Evolutionary conservation across 306 rosid species (phyloP).

Genomic region (Rosa lucieae): DNA sequence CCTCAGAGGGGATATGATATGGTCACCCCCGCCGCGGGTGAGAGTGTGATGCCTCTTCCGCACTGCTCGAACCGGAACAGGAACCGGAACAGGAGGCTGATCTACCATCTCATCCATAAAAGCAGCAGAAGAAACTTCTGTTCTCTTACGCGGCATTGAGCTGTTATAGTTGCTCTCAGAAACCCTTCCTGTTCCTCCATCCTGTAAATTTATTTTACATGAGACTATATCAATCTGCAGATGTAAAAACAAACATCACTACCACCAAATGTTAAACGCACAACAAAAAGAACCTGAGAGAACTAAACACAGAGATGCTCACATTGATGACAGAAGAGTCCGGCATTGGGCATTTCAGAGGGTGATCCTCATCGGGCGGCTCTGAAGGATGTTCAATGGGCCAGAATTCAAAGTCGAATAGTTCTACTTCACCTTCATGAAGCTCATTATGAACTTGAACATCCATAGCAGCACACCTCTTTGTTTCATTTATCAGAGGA

Average conservation of each 20-base stretch:
- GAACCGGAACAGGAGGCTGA: constrained; percentile 33
- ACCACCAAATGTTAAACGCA: constrained; percentile 6
- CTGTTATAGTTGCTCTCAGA: constrained; percentile 39
- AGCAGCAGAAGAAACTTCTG: constrained; percentile 37
- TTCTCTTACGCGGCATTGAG: constrained; percentile 46
- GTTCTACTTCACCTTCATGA: constrained; percentile 37
- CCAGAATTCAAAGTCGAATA: constrained; percentile 57
- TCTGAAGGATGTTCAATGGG: constrained; percentile 93
- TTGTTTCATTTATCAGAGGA: constrained; percentile 36
- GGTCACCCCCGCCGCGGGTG: constrained; percentile 54
- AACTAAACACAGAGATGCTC: constrained; percentile 22
- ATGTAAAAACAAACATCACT: constrained; percentile 15
- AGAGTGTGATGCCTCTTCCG: constrained; percentile 88
- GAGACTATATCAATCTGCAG: constrained; percentile 28
- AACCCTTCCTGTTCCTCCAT: constrained; percentile 56
- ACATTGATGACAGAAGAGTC: constrained; percentile 74
- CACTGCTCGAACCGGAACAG: constrained; percentile 57
- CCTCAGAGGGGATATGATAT: constrained; percentile 52
- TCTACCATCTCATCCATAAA: constrained; percentile 23
- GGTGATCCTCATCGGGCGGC: constrained; percentile 91
- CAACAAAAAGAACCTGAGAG: not conserved
- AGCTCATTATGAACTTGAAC: constrained; percentile 8
- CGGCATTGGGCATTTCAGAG: constrained; percentile 92
- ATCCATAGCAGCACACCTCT: constrained; percentile 37
- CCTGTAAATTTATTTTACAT: constrained; percentile 47